phyloP scores from a whole-genome alignment of 1,284 basidiomycete species.

The Kalmanozyma brasiliensis region DNA sequence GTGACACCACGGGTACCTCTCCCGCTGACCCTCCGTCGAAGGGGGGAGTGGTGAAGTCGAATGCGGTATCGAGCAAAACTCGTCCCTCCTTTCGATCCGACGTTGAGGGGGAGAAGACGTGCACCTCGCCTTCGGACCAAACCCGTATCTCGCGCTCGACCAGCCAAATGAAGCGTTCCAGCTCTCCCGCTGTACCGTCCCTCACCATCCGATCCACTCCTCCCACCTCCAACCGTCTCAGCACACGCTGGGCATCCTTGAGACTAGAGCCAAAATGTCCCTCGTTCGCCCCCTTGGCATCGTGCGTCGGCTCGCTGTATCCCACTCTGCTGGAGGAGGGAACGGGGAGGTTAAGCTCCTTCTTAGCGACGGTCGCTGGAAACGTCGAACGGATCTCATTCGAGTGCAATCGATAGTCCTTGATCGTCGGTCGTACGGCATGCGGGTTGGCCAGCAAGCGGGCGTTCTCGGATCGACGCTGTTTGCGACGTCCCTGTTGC shows the following conservation, averaged over 20 bases:
- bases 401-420: slow-evolving; percentile 48
- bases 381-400: slow-evolving; percentile 56
- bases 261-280: slow-evolving; percentile 56
- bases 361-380: slow-evolving; percentile 1
- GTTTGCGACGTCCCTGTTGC: slow-evolving; percentile 31
- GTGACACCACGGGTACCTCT: slow-evolving; percentile 3
- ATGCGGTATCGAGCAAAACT: slow-evolving; percentile 19
- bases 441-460: slow-evolving; percentile 56
- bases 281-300: slow-evolving; percentile 29
- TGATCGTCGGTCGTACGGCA: slow-evolving; percentile 39
- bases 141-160: slow-evolving; percentile 42
- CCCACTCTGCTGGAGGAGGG: slow-evolving; percentile 8
- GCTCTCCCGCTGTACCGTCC: slow-evolving; percentile 18
- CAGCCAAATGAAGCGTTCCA: slow-evolving; percentile 50
- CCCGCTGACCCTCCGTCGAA: not conserved
- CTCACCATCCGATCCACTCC: slow-evolving; percentile 20
- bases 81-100: slow-evolving; percentile 10
- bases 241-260: slow-evolving; percentile 51
- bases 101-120: slow-evolving; percentile 11
- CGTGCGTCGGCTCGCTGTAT: slow-evolving; percentile 24
- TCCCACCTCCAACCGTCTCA: slow-evolving; percentile 41
- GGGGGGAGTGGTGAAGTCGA: slow-evolving; percentile 12
- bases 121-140: slow-evolving; percentile 44
- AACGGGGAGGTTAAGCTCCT: slow-evolving; percentile 13
- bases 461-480: slow-evolving; percentile 46